Evolutionary conservation across 2,329 filamentous ascomycete genomes (phyloP), one percentile per base, ranked within the genome.

Genomic region (Cryoendolithus antarcticus): DNA sequence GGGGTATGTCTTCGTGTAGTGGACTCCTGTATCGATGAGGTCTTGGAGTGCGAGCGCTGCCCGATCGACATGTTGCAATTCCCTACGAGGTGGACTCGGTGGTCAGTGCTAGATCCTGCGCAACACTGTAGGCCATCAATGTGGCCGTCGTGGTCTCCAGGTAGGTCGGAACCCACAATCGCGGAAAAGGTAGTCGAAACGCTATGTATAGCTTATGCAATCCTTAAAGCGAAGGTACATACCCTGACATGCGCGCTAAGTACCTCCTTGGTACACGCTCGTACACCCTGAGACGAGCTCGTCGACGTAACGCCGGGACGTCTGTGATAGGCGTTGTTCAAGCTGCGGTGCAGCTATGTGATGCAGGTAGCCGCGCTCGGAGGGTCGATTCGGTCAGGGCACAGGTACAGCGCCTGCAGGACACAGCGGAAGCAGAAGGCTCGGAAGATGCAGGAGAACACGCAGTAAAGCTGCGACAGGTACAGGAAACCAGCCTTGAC

Each of bases 331-430:
- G 24, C 24, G 36, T 30, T 35, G 35, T 32, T 31, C 24, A 15
- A 34, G 34, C 32, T 38, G 40, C 30, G 39, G 40, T 34, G 38
- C 35, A 41, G 39, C 32, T 28, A 38, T 30, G 33, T 24, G 47
- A 59, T 62, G 62, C 62, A 65, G 59, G 59, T 58, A 63, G 56
- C 60, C 59, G 61, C 55, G 55, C 48, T 49, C 46, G 52, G 49
- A 51, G 43, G 39, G 44, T 3, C 33, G 35, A 39, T 35, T 19
- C 39, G 36, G 35, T 28, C 30, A 30, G 43, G 34, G 42, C 42
- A 45, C 43, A 52, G 40, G 41, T 39, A 40, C 12, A 39, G 35
- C 36, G 40, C 37, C 46, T 50, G 51, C 50, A 54, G 48, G 44
- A 34, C 34, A 39, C 35, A 32, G 41, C 44, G 44, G 45, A 44